Evolutionary conservation across 352 stramenopile species (phyloP).

Genomic region (Thraustochytrium striatum): DNA sequence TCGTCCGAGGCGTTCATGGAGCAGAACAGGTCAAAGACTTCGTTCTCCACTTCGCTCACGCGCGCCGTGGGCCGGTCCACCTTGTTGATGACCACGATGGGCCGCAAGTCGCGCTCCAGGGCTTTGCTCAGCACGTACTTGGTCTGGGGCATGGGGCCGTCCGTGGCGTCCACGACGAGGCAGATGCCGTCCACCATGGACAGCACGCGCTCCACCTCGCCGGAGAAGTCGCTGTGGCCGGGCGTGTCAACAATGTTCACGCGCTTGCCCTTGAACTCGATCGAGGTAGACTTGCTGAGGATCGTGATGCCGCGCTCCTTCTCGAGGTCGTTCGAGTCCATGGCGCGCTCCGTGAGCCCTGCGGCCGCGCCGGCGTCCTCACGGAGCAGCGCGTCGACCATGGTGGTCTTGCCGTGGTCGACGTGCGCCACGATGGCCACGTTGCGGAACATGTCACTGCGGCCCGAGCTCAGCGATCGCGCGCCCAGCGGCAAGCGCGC

Average conservation of each 20-base stretch:
- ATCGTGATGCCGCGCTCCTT: constrained; percentile 98
- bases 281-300: constrained; percentile 94
- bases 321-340: constrained; percentile 97
- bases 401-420: constrained; percentile 97
- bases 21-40: constrained; percentile 95
- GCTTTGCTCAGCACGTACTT: constrained; percentile 98
- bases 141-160: constrained; percentile 94
- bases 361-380: not conserved
- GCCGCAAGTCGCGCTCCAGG: constrained; percentile 80
- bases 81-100: constrained; percentile 98
- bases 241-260: constrained; percentile 97
- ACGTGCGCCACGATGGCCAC: constrained; percentile 89
- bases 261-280: constrained; percentile 82
- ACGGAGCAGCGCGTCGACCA: constrained; percentile 56
- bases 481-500: not conserved
- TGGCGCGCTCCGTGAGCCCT: constrained; percentile 79
- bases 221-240: constrained; percentile 96
- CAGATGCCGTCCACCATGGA: constrained; percentile 94
- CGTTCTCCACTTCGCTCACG: constrained; percentile 89
- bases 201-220: constrained; percentile 86
- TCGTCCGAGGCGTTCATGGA: constrained; percentile 83
- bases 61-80: constrained; percentile 85
- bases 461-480: not conserved
- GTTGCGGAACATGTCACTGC: constrained; percentile 62
- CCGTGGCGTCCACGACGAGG: constrained; percentile 92